Evolutionary conservation across 129 eudicot species (phyloP), one percentile per base, ranked within the genome.

Genomic region (Artemisia tridentata): DNA sequence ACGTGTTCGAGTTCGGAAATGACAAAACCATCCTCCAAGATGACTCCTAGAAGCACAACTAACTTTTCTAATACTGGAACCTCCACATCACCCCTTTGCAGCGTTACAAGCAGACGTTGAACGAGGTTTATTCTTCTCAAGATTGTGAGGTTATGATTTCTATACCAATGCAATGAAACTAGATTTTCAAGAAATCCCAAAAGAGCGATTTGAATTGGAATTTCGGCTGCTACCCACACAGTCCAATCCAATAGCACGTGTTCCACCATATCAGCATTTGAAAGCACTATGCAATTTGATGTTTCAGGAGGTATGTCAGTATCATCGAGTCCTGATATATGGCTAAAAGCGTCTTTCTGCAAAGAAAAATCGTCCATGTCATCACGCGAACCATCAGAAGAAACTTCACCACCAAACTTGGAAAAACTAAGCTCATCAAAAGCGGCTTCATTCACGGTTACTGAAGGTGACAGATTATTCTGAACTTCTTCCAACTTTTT

Each of bases 151-250:
- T 95, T 95, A 82, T 95, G 99, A 78, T 88, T 85, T 71, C 99
- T 72, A 62, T 95, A 95, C 99, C 99, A 95, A 76, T 95, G 99
- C 90, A 95, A 90, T n/a, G 99, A 95, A 66, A 95, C 97, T 1
- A 90, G 87, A 78, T 95, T 88, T 77, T 95, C 97, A 18, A 95
- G 97, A 83, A 95, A 95, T 43, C 95, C 96, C 65, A 95, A 68
- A 43, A 95, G 76, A 61, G 99, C 80, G 27, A 95, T 88, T 69
- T 95, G 99, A 45, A 95, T 88, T 1, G 99, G 86, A 62, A 95
- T 73, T 19, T 88, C 89, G 46, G 99, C 97, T 21, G 88, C 82
- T 62, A 95, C 99, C 99, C 99, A 95, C 12, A 95, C 83, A 11
- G 99, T 95, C 99, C 99, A 95, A 80, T 95, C 99, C 80, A 95